A percentile compares a stretch with the other conserved stretches of the same genome.
These are phyloP conservation scores for Claviceps sp. DNA, from an alignment of 2,329 filamentous ascomycete genomes.

Conservation along the genomic window DNA sequence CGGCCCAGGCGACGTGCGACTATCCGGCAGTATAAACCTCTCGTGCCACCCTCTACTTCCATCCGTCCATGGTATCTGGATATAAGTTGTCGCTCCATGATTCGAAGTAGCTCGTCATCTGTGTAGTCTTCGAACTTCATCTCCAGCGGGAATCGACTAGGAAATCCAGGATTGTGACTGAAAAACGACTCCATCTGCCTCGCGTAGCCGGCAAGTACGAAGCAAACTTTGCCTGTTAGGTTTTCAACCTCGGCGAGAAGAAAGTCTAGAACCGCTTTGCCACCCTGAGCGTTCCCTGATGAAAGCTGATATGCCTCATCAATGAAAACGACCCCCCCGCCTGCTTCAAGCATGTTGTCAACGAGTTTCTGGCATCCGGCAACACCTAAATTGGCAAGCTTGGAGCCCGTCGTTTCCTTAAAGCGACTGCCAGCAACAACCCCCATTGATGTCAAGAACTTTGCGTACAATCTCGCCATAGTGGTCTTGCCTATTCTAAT, in stretches of 20 bases:
- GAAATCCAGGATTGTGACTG: slow-evolving; percentile 56
- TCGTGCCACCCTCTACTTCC: slow-evolving; percentile 42
- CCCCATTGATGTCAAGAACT: slow-evolving; percentile 48
- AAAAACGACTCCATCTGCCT: slow-evolving; percentile 69
- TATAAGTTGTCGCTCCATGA: slow-evolving; percentile 42
- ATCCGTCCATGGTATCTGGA: slow-evolving; percentile 41
- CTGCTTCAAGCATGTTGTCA: slow-evolving; percentile 34
- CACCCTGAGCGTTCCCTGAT: slow-evolving; percentile 41
- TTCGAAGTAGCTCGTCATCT: slow-evolving; percentile 49
- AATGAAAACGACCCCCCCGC: slow-evolving; percentile 61
- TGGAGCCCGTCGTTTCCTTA: slow-evolving; percentile 54
- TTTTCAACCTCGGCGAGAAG: slow-evolving; percentile 64
- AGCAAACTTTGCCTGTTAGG: slow-evolving; percentile 52
- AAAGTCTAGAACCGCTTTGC: slow-evolving; percentile 53
- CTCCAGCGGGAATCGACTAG: slow-evolving; percentile 52
- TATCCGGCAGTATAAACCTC: slow-evolving; percentile 52
- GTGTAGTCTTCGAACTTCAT: slow-evolving; percentile 58
- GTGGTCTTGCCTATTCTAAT: slow-evolving; percentile 49
- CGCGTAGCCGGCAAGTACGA: slow-evolving; percentile 60
- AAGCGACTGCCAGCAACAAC: slow-evolving; percentile 48
- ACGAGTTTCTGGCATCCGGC: slow-evolving; percentile 38
- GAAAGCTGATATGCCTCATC: slow-evolving; percentile 69
- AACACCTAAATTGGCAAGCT: slow-evolving; percentile 50
- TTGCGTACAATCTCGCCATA: slow-evolving; percentile 55
- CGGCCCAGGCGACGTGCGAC: slow-evolving; percentile 46